Evolutionary conservation across 192 early-diverging fungal genomes (phyloP).

Genomic region (Umbelopsis isabellina): DNA sequence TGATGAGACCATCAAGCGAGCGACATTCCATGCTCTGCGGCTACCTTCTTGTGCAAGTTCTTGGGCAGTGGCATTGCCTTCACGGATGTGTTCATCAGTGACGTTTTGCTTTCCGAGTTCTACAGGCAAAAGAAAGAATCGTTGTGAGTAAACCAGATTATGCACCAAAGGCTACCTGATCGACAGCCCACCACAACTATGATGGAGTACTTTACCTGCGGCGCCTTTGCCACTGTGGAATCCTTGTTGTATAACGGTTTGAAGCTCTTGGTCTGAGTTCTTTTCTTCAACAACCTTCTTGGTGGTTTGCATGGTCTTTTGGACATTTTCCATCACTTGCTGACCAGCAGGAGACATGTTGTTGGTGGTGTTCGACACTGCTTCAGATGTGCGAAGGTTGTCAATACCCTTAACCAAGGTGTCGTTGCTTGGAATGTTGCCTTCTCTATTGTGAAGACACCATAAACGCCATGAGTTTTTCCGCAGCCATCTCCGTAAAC

Average conservation of each 20-base stretch:
- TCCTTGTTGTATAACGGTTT: constrained; percentile 42
- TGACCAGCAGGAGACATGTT: constrained; percentile 50
- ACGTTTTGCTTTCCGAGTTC: constrained; percentile 4
- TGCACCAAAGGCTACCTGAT: too few species aligned
- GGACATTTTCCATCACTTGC: constrained; percentile 45
- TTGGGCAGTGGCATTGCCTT: constrained; percentile 32
- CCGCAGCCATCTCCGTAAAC: not conserved
- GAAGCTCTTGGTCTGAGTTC: constrained; percentile 51
- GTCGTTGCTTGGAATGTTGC: constrained; percentile 49
- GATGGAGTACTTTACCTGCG: not conserved
- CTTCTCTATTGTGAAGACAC: constrained; percentile 27
- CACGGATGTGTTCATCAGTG: not conserved
- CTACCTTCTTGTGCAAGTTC: constrained; percentile 35
- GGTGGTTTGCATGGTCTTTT: constrained; percentile 42
- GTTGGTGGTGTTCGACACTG: constrained; percentile 30
- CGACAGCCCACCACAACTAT: not conserved
- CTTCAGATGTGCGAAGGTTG: constrained; percentile 37
- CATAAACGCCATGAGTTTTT: too few species aligned
- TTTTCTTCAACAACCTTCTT: constrained; percentile 45
- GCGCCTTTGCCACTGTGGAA: constrained; percentile 27
- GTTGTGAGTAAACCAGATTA: not conserved
- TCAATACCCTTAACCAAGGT: constrained; percentile 43
- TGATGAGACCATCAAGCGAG: constrained; percentile 47
- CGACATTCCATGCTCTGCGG: constrained; percentile 43
- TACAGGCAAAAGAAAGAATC: not conserved